Conservation (phyloP, 345 rosid genomes). For the Hypericum androsaemum region DNA sequence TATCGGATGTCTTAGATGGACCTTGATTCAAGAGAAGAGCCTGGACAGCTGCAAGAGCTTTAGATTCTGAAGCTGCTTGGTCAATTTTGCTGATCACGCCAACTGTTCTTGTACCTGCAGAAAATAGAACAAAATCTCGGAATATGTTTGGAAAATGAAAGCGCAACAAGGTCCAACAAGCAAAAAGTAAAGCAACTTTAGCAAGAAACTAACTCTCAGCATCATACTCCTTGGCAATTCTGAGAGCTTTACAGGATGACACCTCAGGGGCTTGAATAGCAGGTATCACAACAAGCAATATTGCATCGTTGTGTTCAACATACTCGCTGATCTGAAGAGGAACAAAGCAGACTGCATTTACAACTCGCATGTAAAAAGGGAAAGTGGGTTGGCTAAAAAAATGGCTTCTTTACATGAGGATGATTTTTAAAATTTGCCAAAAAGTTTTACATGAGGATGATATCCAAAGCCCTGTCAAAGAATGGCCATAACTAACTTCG, state of each 20-base stretch:
- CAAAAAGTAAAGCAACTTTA: conserved; percentile 3
- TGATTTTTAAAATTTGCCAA: not conserved
- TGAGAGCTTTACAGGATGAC: conserved; percentile 77
- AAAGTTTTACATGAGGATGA: conserved; percentile 3
- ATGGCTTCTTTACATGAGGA: too few relatives aligned
- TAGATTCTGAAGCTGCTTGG: conserved; percentile 78
- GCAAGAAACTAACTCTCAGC: conserved; percentile 52
- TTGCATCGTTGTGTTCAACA: conserved; percentile 80
- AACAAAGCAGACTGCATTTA: conserved; percentile 7
- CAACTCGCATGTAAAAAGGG: too few relatives aligned
- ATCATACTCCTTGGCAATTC: conserved; percentile 88
- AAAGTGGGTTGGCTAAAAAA: too few relatives aligned
- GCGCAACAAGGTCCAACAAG: conserved; percentile 1
- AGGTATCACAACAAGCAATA: conserved; percentile 78
- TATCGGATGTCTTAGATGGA: conserved; percentile 83
- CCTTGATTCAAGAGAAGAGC: conserved; percentile 89
- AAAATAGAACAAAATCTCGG: too few relatives aligned
- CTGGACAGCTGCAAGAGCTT: conserved; percentile 95
- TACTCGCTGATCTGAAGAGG: conserved; percentile 58
- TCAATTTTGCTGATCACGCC: conserved; percentile 91
- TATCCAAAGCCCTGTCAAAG: too few relatives aligned
- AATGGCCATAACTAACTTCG: too few relatives aligned
- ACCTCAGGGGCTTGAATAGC: conserved; percentile 87
- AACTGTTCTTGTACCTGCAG: conserved; percentile 86
- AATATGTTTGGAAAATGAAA: conserved; percentile 4